Evolutionary conservation across 257 asterid species (phyloP).

Genomic region (Gardenia jasminoides): DNA sequence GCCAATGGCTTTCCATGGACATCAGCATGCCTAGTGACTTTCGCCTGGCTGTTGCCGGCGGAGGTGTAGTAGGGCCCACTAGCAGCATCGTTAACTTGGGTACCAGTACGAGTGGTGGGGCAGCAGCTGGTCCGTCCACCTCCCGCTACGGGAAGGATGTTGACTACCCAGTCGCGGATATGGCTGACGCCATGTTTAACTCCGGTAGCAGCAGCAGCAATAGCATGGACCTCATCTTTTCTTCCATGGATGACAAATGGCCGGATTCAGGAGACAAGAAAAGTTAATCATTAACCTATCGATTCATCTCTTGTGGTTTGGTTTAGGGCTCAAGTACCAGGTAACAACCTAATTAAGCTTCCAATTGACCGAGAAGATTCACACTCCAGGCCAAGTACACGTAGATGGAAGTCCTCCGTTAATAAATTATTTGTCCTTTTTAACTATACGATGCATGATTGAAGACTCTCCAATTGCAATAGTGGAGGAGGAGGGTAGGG

Average conservation of each 20-base stretch:
- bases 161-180: slow-evolving; percentile 60
- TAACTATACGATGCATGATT: not conserved
- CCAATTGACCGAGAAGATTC: not conserved
- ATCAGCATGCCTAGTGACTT: slow-evolving; percentile 17
- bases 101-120: slow-evolving; percentile 14
- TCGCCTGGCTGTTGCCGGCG: not conserved
- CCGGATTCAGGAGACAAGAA: slow-evolving; percentile 57
- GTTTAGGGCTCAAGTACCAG: not conserved
- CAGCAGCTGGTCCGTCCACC: slow-evolving; percentile 27
- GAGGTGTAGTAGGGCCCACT: slow-evolving; percentile 1
- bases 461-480: not conserved
- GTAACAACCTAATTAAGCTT: not conserved
- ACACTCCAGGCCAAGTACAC: not conserved
- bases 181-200: slow-evolving; percentile 89
- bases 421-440: not conserved
- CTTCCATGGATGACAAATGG: slow-evolving; percentile 58
- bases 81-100: not conserved
- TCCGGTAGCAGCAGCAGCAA: slow-evolving; percentile 70
- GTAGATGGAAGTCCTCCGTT: not conserved
- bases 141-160: slow-evolving; percentile 19
- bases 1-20: slow-evolving; percentile 70
- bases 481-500: not conserved
- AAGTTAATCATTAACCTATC: slow-evolving; percentile 20
- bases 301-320: not conserved
- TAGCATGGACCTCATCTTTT: slow-evolving; percentile 75